Base-by-base conservation (phyloP, 139 green algal genomes). In the Chlorella sp. region DNA sequence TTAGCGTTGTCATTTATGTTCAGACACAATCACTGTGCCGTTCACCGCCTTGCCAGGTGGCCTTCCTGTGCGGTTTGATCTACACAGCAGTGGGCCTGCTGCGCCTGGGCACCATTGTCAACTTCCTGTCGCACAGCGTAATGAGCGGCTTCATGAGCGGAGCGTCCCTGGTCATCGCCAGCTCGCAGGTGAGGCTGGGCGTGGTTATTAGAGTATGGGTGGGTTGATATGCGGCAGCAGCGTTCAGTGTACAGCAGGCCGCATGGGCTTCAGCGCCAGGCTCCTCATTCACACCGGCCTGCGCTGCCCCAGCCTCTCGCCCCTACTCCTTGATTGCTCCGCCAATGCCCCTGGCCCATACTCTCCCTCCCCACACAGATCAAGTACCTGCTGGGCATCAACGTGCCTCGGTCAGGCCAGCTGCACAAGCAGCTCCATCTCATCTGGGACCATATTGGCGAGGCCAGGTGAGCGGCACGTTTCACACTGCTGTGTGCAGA, bases 61-160 rank as follows among this genome's bases (percentile, higher is more conserved):
- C 92, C 5, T 94, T 96, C 80, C 74, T 97, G 57, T 93, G 93
- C 23, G 93, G 92, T 5, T 71, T 88, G 30, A 55, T 96, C 63
- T 96, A 97, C 86, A 93, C 92, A 0, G 75, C 38, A 28, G 74
- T 97, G 16, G 95, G 95, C 26, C 39, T 98, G 4, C 65, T 96
- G 41, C 85, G 90, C 68, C 91, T 98, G 41, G 95, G 84, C 28
- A 97, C 93, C 84, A n/a, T 98, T 20, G 94, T 93, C 70, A 93
- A 96, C 80, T 98, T 98, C 83, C 86, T 98, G 28, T 93, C 84
- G 1, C 95, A 98, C 88, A 60, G 51, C 51, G 94, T 97, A 30
- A 95, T 97, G 64, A 91, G 86, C 38, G 95, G 95, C 63, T 98
- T 98, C 93, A 97, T 94, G 56, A 90, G 86, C 3, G 95, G 94